Base-by-base conservation (phyloP, 805 yeast genomes). In the Saturnispora bothae region DNA sequence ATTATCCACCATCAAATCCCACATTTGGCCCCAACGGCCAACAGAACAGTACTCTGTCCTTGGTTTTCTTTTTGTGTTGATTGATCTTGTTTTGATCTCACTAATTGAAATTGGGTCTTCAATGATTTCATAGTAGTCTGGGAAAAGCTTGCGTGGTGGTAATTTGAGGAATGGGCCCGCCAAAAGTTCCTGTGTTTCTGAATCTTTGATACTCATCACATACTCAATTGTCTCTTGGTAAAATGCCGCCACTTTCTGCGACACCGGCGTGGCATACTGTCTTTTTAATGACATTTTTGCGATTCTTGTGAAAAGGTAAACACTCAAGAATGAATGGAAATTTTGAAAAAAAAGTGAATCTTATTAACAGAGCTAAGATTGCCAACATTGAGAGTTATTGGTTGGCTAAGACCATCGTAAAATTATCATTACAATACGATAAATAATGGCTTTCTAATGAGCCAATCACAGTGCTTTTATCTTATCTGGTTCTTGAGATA, bases 101-200 rank as follows among this genome's bases (percentile, higher is more conserved):
- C 64, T 63, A 34, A 82, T 56, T 2, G 85, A 68, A 15, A 78
- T 71, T 21, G 92, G 94, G 40, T 68, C 64, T 46, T 73, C 67
- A 47, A 83, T 81, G 46, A 82, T 60, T 26, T 71, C 68, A 50
- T 79, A 83, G 54, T 83, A 83, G 59, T 80, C 92, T 3, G 92
- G 89, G 46, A 82, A 81, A 9, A 69, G 54, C 50, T 73, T 73
- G 51, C 66, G 76, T 10, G 77, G 68, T 12, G 94, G 92, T 48
- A 70, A 73, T 25, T 69, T 69, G 59, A 72, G 57, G 50, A 76
- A 76, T 80, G 68, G 72, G 44, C 69, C 61, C 34, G 58, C 40
- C 38, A 63, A 50, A 53, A 41, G 59, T 56, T 46, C 65, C n/a
- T 33, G 42, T 3, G 45, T 34, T 8, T 28, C 21, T 5, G 39